phyloP scores from a whole-genome alignment of 1,139 yeast species.

The Yamadazyma blattariae region DNA sequence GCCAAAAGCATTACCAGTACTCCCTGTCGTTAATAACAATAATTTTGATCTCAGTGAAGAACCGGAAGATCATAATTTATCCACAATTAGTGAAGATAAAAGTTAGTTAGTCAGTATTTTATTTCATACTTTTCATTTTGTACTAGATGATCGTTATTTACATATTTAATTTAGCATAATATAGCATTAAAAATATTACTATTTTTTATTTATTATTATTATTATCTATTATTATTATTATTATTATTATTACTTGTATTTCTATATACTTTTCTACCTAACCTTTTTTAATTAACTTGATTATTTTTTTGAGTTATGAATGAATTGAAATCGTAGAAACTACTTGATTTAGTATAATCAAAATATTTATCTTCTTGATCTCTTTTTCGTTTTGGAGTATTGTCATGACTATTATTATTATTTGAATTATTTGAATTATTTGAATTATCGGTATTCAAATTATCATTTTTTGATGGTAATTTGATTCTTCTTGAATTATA shows the following conservation, averaged over 20 bases:
- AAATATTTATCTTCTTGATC: slow-evolving; percentile 18
- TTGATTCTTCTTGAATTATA: slow-evolving; percentile 21
- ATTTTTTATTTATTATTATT: no score
- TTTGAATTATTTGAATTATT: no score
- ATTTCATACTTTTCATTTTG: no score
- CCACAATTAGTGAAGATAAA: slow-evolving; percentile 11
- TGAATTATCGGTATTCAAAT: no score
- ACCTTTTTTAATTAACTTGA: background rate
- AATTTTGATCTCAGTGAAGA: background rate
- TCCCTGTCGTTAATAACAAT: no score
- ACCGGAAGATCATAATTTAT: slow-evolving; percentile 6
- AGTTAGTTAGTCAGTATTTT: background rate
- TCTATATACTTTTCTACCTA: background rate
- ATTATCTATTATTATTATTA: background rate
- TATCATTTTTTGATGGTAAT: slow-evolving; percentile 12
- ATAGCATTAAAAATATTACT: no score
- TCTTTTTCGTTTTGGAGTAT: no score
- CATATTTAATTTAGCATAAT: no score
- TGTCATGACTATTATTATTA: no score
- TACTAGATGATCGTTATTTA: no score
- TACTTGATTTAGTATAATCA: slow-evolving; percentile 25
- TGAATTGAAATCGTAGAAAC: slow-evolving; percentile 34
- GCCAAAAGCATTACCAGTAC: background rate
- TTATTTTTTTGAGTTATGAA: slow-evolving; percentile 29
- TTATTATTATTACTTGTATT: no score